These are phyloP conservation scores for Thuidium tamariscinum DNA, from an alignment of 225 moss, liverwort and hornwort genomes.

Conservation along the genomic window DNA sequence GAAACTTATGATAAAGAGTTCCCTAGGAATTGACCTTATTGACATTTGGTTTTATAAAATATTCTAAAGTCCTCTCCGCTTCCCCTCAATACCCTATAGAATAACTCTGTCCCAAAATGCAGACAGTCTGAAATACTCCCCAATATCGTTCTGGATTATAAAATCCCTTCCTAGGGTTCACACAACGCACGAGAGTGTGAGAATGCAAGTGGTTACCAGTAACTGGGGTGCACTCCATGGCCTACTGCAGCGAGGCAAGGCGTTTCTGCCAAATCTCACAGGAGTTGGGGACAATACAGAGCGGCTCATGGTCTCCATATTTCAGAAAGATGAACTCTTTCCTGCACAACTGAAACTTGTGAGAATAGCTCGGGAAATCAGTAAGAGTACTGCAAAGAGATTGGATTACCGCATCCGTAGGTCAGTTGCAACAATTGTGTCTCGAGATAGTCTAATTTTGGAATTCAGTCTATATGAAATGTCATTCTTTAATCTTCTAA, in stretches of 20 bases:
- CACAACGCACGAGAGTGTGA: neutral
- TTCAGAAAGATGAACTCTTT: neutral
- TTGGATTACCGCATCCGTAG: neutral
- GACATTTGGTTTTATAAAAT: neutral
- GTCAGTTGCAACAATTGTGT: neutral
- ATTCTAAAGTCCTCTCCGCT: neutral
- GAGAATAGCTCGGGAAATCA: neutral
- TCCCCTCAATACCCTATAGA: neutral
- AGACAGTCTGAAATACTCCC: neutral
- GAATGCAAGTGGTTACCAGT: neutral
- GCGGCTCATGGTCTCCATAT: constrained; percentile 24
- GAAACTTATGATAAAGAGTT: neutral
- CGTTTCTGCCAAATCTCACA: neutral
- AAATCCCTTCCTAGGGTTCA: neutral
- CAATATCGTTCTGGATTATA: neutral
- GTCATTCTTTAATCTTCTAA: too few relatives aligned
- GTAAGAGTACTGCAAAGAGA: neutral
- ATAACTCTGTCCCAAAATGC: neutral
- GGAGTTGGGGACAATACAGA: neutral
- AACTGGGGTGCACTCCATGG: neutral
- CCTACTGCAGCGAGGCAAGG: neutral
- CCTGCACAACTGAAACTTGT: neutral
- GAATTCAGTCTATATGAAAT: neutral
- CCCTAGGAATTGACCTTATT: neutral
- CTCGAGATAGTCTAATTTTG: neutral